A percentile compares a stretch with the other conserved stretches of the same genome.
Evolutionary conservation across 805 yeast species (phyloP).

Genomic region (Ogataea nakhonphanomensis): DNA sequence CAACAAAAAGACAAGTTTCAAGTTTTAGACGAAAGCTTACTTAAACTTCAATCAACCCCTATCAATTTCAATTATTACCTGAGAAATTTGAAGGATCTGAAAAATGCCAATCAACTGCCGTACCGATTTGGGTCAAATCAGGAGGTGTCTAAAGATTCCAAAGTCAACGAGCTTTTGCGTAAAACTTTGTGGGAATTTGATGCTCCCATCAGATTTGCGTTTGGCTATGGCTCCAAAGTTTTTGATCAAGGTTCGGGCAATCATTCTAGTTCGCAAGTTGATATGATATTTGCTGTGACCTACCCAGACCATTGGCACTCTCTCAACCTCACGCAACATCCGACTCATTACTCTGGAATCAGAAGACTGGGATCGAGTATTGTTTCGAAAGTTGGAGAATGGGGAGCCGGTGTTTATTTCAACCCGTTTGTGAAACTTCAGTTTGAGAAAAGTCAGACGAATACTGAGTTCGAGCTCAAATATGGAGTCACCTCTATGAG

Average conservation of each 20-base stretch:
- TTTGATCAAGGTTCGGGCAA: conserved; percentile 63
- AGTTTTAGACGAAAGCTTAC: conserved; percentile 27
- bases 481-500: conserved; percentile 80
- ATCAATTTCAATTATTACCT: conserved; percentile 35
- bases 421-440: conserved; percentile 79
- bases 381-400: conserved; percentile 55
- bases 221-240: conserved; percentile 96
- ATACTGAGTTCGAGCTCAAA: conserved; percentile 47
- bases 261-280: conserved; percentile 61
- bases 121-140: conserved; percentile 60
- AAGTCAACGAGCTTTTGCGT: conserved; percentile 42
- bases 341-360: conserved; percentile 74
- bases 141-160: conserved; percentile 40
- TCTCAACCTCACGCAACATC: conserved; percentile 60
- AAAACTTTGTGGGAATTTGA: conserved; percentile 54
- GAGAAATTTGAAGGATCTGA: conserved; percentile 30
- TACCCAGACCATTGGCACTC: conserved; percentile 76
- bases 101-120: conserved; percentile 45
- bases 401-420: conserved; percentile 90
- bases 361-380: conserved; percentile 56
- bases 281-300: conserved; percentile 78
- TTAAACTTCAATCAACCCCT: conserved; percentile 31
- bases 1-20: conserved; percentile 26
- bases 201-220: conserved; percentile 73
- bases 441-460: conserved; percentile 30